Evolutionary conservation across 306 rosid species (phyloP).

Genomic region (Bauhinia variegata): DNA sequence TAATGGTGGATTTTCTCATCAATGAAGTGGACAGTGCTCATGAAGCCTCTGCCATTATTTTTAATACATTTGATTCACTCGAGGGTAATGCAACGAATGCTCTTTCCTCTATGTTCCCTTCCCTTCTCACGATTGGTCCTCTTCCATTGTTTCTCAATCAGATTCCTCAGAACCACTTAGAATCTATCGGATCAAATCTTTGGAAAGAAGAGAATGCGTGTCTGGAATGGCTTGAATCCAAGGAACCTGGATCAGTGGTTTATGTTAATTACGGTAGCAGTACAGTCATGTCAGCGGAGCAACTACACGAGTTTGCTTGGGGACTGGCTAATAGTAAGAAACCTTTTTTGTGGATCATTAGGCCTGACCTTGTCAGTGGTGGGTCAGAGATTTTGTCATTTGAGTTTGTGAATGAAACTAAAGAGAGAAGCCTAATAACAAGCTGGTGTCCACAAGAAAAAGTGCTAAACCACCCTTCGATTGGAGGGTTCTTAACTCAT

Average conservation of each 20-base stretch:
- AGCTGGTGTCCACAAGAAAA: conserved; percentile 43
- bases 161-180: background rate
- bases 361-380: conserved; percentile 42
- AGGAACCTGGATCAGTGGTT: conserved; percentile 20
- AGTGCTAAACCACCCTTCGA: conserved; percentile 37
- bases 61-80: conserved; percentile 32
- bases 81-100: conserved; percentile 24
- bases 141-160: conserved; percentile 22
- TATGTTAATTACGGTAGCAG: conserved; percentile 43
- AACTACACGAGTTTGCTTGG: conserved; percentile 36
- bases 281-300: conserved; percentile 30
- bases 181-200: conserved; percentile 27
- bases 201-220: conserved; percentile 42
- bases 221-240: conserved; percentile 41
- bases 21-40: conserved; percentile 6
- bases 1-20: conserved; percentile 1
- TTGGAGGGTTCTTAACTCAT: conserved; percentile 43
- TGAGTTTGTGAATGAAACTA: conserved; percentile 29
- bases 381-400: conserved; percentile 26
- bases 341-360: conserved; percentile 42
- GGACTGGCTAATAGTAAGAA: conserved; percentile 38
- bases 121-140: conserved; percentile 32
- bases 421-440: conserved; percentile 34
- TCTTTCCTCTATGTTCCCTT: conserved; percentile 14
- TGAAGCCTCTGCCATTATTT: conserved; percentile 8